phyloP scores from a whole-genome alignment of 257 asterid genomes.

The Nicotiana tomentosiformis region DNA sequence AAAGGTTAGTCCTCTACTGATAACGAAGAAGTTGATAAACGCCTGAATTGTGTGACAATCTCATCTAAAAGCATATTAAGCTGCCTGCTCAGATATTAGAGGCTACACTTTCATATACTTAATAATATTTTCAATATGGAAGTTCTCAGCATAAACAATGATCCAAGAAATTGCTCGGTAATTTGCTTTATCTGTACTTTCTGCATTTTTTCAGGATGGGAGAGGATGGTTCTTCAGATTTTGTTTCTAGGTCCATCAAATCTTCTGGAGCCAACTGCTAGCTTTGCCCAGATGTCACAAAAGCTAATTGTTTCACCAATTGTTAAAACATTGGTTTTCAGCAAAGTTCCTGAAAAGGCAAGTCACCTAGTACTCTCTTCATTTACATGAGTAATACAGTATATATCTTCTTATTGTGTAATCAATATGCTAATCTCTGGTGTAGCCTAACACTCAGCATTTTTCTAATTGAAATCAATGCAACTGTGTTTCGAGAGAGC shows the following conservation, averaged over 20 bases:
- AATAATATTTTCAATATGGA: not conserved
- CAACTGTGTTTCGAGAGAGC: no score
- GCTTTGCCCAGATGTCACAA: slow-evolving; percentile 93
- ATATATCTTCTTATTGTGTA: not conserved
- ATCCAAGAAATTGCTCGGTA: not conserved
- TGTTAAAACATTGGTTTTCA: slow-evolving; percentile 85
- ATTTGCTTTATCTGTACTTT: not conserved
- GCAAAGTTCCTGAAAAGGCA: slow-evolving; percentile 96
- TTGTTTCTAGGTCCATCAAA: slow-evolving; percentile 95
- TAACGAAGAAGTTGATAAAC: slow-evolving; percentile 8
- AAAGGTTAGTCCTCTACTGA: slow-evolving; percentile 44
- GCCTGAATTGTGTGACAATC: not conserved
- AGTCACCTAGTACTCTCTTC: slow-evolving; percentile 4
- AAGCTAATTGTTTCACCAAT: slow-evolving; percentile 95
- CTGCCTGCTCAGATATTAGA: no score
- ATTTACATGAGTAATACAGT: no score
- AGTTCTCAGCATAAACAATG: not conserved
- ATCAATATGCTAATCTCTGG: not conserved
- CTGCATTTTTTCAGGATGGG: slow-evolving; percentile 64
- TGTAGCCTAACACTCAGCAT: not conserved
- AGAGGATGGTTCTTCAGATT: slow-evolving; percentile 98
- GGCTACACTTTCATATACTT: no score
- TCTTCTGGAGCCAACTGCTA: slow-evolving; percentile 84
- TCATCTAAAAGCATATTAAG: no score
- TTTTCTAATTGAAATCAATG: no score